A percentile compares a stretch with the other conserved stretches of the same genome.
Evolutionary conservation across 306 rosid species (phyloP).

Genomic region (Alnus glutinosa): DNA sequence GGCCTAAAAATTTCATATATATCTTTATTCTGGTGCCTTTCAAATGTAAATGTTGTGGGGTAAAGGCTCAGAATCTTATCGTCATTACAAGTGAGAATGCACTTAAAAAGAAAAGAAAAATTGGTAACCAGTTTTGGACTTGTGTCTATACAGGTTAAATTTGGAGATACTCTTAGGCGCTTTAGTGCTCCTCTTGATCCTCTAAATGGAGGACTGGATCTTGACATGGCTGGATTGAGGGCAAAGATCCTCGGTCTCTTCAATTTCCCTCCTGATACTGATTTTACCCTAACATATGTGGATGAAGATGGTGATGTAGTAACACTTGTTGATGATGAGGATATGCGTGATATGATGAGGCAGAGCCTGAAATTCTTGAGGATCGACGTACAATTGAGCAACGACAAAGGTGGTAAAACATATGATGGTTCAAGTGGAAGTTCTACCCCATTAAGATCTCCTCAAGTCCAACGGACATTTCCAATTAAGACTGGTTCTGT

Average conservation of each 20-base stretch:
- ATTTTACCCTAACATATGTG: conserved; percentile 56
- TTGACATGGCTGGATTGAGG: conserved; percentile 67
- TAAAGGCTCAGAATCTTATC: neutral
- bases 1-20: neutral
- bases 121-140: conserved; percentile 5
- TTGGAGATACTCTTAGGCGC: conserved; percentile 79
- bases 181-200: conserved; percentile 50
- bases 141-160: conserved; percentile 50
- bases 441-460: conserved; percentile 50
- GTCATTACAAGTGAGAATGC: neutral
- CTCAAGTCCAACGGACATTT: conserved; percentile 10
- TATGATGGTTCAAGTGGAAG: conserved; percentile 53
- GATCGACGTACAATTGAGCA: conserved; percentile 54
- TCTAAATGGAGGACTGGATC: conserved; percentile 52
- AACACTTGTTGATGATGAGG: conserved; percentile 74
- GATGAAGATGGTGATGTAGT: conserved; percentile 96
- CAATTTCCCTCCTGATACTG: conserved; percentile 48
- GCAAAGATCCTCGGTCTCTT: conserved; percentile 57
- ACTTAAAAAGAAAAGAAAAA: neutral
- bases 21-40: neutral
- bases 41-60: neutral
- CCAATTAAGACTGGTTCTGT: conserved; percentile 19
- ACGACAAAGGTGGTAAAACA: conserved; percentile 34
- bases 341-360: conserved; percentile 69
- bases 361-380: conserved; percentile 71